phyloP scores from a whole-genome alignment of 352 stramenopile species.

The Phytophthora chlamydospora region DNA sequence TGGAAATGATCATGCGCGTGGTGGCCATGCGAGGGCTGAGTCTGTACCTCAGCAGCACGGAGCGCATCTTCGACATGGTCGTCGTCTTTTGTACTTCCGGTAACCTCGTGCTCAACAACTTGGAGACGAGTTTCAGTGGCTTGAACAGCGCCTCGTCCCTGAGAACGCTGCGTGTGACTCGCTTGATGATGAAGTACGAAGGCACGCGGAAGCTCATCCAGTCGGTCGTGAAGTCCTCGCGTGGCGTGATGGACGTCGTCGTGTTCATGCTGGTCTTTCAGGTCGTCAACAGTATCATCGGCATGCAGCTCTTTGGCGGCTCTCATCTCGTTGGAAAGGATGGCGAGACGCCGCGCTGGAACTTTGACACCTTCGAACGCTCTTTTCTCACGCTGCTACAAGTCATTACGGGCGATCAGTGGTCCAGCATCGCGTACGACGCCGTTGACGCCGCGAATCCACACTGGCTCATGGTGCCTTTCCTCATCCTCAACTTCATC shows the following conservation, averaged over 20 bases:
- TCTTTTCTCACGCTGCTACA: slow-evolving; percentile 81
- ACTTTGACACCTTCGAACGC: slow-evolving; percentile 75
- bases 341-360: slow-evolving; percentile 67
- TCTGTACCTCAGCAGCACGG: slow-evolving; percentile 59
- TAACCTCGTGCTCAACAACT: slow-evolving; percentile 79
- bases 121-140: slow-evolving; percentile 55
- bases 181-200: slow-evolving; percentile 85
- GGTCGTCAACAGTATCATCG: slow-evolving; percentile 75
- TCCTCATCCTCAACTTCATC: slow-evolving; percentile 80
- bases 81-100: slow-evolving; percentile 70
- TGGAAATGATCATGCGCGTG: slow-evolving; percentile 71
- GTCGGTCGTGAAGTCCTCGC: slow-evolving; percentile 80
- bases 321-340: slow-evolving; percentile 44
- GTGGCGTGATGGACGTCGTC: slow-evolving; percentile 77
- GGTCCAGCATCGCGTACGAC: slow-evolving; percentile 79
- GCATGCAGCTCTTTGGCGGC: slow-evolving; percentile 81
- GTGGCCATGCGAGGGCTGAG: slow-evolving; percentile 58
- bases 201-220: slow-evolving; percentile 80
- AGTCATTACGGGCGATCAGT: slow-evolving; percentile 81
- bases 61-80: slow-evolving; percentile 75
- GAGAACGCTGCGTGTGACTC: slow-evolving; percentile 70
- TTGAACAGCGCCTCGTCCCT: slow-evolving; percentile 75
- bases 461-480: slow-evolving; percentile 75
- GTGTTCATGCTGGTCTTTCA: slow-evolving; percentile 81
- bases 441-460: slow-evolving; percentile 69